Percentiles rank a stretch among this genome's conserved stretches.
Evolutionary conservation across 2,329 filamentous ascomycete species (phyloP).

Genomic region (Ceratocystis destructans): DNA sequence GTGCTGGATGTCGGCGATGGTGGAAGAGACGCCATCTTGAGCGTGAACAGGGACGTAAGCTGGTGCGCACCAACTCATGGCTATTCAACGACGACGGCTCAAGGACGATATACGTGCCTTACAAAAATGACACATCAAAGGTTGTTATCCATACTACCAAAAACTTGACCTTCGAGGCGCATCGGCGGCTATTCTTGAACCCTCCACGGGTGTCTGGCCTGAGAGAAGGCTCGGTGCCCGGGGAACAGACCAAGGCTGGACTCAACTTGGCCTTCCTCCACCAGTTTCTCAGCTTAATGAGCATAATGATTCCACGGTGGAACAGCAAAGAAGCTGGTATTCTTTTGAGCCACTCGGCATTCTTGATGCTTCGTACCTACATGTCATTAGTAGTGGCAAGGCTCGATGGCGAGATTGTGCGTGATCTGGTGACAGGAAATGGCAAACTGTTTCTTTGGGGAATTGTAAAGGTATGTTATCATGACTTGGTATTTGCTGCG

Average conservation of each 20-base stretch:
- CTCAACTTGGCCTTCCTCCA: conserved; percentile 92
- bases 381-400: conserved; percentile 85
- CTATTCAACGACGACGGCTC: conserved; percentile 89
- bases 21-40: conserved; percentile 63
- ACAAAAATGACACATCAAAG: conserved; percentile 75
- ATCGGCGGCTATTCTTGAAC: conserved; percentile 82
- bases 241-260: conserved; percentile 81
- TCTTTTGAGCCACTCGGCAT: conserved; percentile 74
- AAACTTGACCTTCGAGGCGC: conserved; percentile 87
- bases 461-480: conserved; percentile 52
- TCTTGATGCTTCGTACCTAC: conserved; percentile 84
- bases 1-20: conserved; percentile 66
- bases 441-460: conserved; percentile 79
- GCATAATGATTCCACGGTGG: conserved; percentile 95
- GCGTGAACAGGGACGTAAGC: conserved; percentile 64
- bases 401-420: conserved; percentile 87
- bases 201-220: conserved; percentile 73
- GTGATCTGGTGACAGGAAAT: conserved; percentile 90
- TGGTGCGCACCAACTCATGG: conserved; percentile 84
- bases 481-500: neutral
- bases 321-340: conserved; percentile 90
- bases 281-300: conserved; percentile 89
- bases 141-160: conserved; percentile 87
- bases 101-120: conserved; percentile 86
- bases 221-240: conserved; percentile 61